Evolutionary conservation across 2,329 filamentous ascomycete genomes (phyloP), one percentile per base, ranked within the genome.

Genomic region (Calonectria ilicicola): DNA sequence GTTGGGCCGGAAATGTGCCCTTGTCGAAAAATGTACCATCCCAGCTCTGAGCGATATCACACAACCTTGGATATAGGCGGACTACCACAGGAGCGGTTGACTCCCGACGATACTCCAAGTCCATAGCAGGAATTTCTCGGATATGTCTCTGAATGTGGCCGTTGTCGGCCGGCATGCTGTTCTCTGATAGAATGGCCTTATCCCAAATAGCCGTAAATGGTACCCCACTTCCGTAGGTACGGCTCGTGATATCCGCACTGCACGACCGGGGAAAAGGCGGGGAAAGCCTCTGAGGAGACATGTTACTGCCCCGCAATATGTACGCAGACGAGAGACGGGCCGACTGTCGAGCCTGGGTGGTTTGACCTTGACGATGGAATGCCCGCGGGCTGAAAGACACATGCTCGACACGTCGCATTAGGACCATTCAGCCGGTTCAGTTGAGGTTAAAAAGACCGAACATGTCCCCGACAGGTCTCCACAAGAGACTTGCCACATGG

Each of bases 211-310:
- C 53, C 53, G 53, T 58, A 2, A 32, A 26, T 23, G 4, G 53
- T 58, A 58, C 53, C 53, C 53, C 53, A 32, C 53, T 58, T 40
- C 53, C 53, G 14, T 23, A 26, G 32, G 32, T 38, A 58, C 32
- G 53, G 53, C 53, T 58, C 53, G 53, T 58, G 53, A 58, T 58
- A 38, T 58, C 32, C 53, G 10, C 12, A 58, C 42, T 46, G 19
- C n/a, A 46, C 42, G 53, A 58, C 32, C 53, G 32, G 32, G 53
- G 53, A 35, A 58, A 53, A 58, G 53, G 53, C 53, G 53, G 53
- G 53, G 53, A 58, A 40, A 27, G 29, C n/a, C 12, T 38, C 9
- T 58, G 32, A 56, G 29, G 19, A 35, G 32, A 46, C 27, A 35
- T 32, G 23, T 40, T n/a, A 58, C 15, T 40, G 53, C n/a, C 53